Evolutionary conservation across 768 basidiomycete species (phyloP), one percentile per base, ranked within the genome.

Genomic region (Calocera cornea): DNA sequence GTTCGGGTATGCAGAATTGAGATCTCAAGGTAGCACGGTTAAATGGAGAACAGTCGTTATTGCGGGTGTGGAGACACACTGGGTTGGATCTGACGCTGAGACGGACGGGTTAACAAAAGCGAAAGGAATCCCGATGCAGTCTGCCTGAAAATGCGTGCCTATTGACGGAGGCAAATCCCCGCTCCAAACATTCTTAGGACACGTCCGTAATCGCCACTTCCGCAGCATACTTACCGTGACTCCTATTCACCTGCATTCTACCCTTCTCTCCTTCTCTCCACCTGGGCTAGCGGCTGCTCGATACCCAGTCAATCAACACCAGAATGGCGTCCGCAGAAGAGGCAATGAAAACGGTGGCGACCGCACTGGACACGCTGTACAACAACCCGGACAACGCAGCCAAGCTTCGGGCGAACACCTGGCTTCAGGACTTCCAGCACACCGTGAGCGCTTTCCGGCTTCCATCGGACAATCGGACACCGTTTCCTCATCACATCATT

Each of bases 361-460:
- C 33, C 24, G 78, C 77, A 0, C 73, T 80, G 34, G 73, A 78
- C 50, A 73, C 75, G 36, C 73, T 80, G 14, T 79, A 79, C 67
- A 72, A 75, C 49, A 72, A 79, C 65, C 90, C 95, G 34, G 90
- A 95, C 81, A 88, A 90, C 73, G 77, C 78, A 17, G 86, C 91
- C 19, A 83, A 97, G 71, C 89, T 91, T 72, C 83, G 83, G 71
- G 95, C 94, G 71, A 97, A 97, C 80, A 79, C 86, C 72, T 97
- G 94, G 94, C 87, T 99, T 70, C 89, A 94, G 80, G 93, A 95
- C 78, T 99, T 98, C 77, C 95, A 99, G 81, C 95, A 97, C 82
- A 95, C 92, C 82, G 95, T 97, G 87, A 89, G 86, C 89, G 82
- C 80, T 80, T 2, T n/a, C 14, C 36, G 54, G 54, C 54, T 60